Evolutionary conservation across 768 basidiomycete species (phyloP), one percentile per base, ranked within the genome.

Genomic region (Astraeus odoratus): DNA sequence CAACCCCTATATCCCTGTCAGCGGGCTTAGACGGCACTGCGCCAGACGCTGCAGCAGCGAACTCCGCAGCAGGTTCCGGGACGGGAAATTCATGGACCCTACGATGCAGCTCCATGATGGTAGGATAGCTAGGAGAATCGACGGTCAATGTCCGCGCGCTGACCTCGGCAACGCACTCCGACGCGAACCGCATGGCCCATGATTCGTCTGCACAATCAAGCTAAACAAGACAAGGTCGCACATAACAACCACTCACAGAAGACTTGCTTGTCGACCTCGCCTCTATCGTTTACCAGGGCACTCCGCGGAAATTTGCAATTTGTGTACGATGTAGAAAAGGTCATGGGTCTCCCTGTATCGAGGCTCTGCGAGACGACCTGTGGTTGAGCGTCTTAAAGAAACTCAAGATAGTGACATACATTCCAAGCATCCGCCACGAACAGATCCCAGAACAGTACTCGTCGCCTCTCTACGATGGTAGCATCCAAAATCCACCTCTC

Each of bases 361-460:
- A 88, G 67, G 52, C 81, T 78, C 84, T 87, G 57, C 29, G 23
- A 22, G 39, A 46, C 15, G 30, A 22, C 38, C 2, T 24, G 33
- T 18, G 39, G n/a, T 24, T 61, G 31, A 61, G 49, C 35, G 20
- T n/a, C 34, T 5, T 25, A 23, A 7, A 43, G 8, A 38, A 22
- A 27, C 12, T 12, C 18, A 43, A 44, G 39, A 42, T 39, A 20
- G 30, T 5, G 15, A 39, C 34, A 40, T 72, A 27, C 50, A 83
- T 83, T 65, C 80, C 81, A 87, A 3, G 74, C 68, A 52, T 88
- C 86, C 0, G 80, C 78, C 16, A 81, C 70, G 51, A 85, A 87
- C 8, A 86, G 67, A 56, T 87, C 83, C 86, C 86, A 89, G 64
- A 89, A 87, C 8, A 86, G 64, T 25, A 80, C 66, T 3, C 84